phyloP scores from a whole-genome alignment of 257 asterid species.

The Solanum stenotomum region DNA sequence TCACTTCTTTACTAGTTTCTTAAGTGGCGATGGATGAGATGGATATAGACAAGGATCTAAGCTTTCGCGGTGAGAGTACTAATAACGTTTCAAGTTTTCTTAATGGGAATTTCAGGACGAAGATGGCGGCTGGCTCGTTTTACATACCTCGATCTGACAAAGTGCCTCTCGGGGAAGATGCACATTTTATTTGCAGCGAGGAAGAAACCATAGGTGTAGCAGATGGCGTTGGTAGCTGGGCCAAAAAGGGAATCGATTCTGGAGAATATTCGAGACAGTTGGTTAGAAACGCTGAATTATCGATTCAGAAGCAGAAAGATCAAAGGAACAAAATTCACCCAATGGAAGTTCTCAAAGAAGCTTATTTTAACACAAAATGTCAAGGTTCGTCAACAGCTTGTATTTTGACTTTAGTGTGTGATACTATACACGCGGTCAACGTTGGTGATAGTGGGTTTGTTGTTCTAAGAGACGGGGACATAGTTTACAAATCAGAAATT shows the following conservation, averaged over 20 bases:
- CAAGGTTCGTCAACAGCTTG: no score
- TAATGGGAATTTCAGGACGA: background rate
- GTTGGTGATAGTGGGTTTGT: conserved; percentile 26
- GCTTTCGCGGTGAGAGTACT: background rate
- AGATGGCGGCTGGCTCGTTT: background rate
- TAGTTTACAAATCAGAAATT: background rate
- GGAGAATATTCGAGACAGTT: conserved; percentile 20
- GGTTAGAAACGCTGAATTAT: background rate
- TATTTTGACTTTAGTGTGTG: background rate
- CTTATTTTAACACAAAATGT: no score
- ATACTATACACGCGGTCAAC: conserved; percentile 9
- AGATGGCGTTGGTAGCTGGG: conserved; percentile 26
- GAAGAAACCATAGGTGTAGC: conserved; percentile 19
- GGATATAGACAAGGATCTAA: background rate
- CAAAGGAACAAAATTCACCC: no score
- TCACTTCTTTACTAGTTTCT: background rate
- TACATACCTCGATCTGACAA: conserved; percentile 13
- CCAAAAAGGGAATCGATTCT: conserved; percentile 2
- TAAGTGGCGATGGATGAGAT: background rate
- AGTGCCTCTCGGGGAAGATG: conserved; percentile 22
- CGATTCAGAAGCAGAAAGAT: background rate
- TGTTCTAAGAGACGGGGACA: conserved; percentile 11
- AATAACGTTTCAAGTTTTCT: background rate
- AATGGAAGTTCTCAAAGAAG: no score
- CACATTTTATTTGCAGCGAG: background rate